Base-by-base conservation (phyloP, 768 basidiomycete species). In the Psilocybe tampanensis region DNA sequence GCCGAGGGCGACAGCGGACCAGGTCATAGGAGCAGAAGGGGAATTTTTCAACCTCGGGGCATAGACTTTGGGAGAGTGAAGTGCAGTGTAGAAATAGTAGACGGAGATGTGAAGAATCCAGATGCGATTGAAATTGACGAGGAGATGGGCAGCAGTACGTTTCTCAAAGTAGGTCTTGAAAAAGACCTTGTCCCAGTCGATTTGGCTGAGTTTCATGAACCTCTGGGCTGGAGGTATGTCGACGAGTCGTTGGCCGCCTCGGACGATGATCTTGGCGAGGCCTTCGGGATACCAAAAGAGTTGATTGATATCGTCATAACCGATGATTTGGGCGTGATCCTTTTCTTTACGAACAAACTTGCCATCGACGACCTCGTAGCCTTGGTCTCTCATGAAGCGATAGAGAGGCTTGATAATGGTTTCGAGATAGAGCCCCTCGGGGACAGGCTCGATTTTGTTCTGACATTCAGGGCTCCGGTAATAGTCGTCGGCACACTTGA, bases 221-320 rank as follows among this genome's bases (percentile, higher is more conserved):
- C 97, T 90, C 71, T 98, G 93, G 1, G 95, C 82, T 8, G 96
- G 94, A 8, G 95, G 81, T 15, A 92, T 80, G 68, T 98, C 96
- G 53, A 98, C 88, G 39, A 99, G 84, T 50, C 95, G 94, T 51
- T 90, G 89, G 66, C 90, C 92, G 71, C 98, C 94, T 33, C 78
- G 80, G 26, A 98, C 81, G 13, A 94, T 86, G 63, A 99, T 98
- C 64, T 92, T 89, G 0, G 93, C 90, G 52, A 99, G 82, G 49
- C 97, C 97, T 71, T 99, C 97, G 2, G 97, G 97, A 71, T 98
- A 99, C 97, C 97, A 99, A 76, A 99, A 99, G 21, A 98, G 78
- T 68, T 99, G 97, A 71, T 99, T 99, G 76, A 99, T 93, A 70
- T 99, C 97, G 71, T 99, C 97, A 70, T 99, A 99, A n/a, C 97